Percentiles rank a stretch among this genome's conserved stretches.
phyloP scores from a whole-genome alignment of 1,139 yeast species.

The Nakaseomyces uthaithaninus region DNA sequence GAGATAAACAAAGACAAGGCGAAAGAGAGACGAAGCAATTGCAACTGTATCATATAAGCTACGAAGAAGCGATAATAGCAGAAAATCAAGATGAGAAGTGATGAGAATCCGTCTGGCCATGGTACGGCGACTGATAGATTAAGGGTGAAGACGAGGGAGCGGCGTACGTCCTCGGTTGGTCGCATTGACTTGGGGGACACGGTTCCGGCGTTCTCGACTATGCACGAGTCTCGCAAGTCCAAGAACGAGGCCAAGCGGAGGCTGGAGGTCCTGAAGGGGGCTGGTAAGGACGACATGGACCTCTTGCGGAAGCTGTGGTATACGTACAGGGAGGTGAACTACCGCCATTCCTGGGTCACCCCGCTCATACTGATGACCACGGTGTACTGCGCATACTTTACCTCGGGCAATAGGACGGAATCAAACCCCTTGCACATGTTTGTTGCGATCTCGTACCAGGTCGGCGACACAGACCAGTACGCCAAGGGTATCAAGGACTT shows the following conservation, averaged over 20 bases:
- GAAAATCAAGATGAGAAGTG: background rate
- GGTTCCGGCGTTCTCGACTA: slow-evolving; percentile 26
- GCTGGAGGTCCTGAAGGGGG: slow-evolving; percentile 18
- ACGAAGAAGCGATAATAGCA: no score
- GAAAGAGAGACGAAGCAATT: no score
- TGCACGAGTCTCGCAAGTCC: slow-evolving; percentile 20
- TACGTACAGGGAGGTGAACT: slow-evolving; percentile 52
- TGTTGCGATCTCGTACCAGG: slow-evolving; percentile 59
- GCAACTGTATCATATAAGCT: no score
- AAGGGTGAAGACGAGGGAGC: slow-evolving; percentile 14
- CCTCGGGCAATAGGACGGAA: slow-evolving; percentile 46
- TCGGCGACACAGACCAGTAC: slow-evolving; percentile 42
- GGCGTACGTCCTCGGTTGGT: slow-evolving; percentile 32
- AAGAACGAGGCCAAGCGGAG: slow-evolving; percentile 16
- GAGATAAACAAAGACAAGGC: no score
- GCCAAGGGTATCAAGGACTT: slow-evolving; percentile 86
- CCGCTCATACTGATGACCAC: slow-evolving; percentile 47
- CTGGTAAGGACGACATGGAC: slow-evolving; percentile 19
- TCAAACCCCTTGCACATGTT: slow-evolving; percentile 59
- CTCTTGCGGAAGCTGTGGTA: slow-evolving; percentile 40
- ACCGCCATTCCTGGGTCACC: slow-evolving; percentile 71
- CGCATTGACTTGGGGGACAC: slow-evolving; percentile 31
- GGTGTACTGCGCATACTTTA: slow-evolving; percentile 37
- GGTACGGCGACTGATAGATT: background rate
- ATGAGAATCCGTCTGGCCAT: background rate